Evolutionary conservation across 805 yeast species (phyloP).

Genomic region (Clavispora santaluciae): DNA sequence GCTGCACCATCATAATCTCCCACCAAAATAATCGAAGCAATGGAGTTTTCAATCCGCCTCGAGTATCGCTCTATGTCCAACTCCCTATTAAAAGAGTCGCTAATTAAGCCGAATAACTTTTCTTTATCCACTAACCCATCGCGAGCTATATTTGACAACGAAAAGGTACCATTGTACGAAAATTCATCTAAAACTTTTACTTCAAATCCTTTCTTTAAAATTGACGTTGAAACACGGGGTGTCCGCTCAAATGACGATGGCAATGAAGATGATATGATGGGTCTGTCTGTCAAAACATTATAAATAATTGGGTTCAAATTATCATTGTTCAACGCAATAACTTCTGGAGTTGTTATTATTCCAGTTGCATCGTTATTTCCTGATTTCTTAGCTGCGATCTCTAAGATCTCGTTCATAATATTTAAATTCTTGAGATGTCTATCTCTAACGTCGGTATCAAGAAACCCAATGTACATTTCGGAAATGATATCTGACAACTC

Average conservation of each 20-base stretch:
- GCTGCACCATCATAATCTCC: constrained; percentile 98
- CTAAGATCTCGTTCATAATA: constrained; percentile 58
- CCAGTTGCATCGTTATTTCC: constrained; percentile 58
- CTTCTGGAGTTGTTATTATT: constrained; percentile 75
- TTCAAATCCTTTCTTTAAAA: constrained; percentile 70
- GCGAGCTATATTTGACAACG: constrained; percentile 35
- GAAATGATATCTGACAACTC: constrained; percentile 64
- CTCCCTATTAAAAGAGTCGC: constrained; percentile 70
- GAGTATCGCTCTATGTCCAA: constrained; percentile 67
- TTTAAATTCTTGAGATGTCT: constrained; percentile 62
- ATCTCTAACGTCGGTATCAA: constrained; percentile 41
- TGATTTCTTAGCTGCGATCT: constrained; percentile 40
- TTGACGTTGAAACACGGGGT: constrained; percentile 69
- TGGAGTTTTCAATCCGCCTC: constrained; percentile 53
- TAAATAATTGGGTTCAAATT: constrained; percentile 81
- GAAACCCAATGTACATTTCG: constrained; percentile 59
- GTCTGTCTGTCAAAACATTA: constrained; percentile 86
- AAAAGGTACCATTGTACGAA: constrained; percentile 28
- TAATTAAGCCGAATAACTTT: constrained; percentile 58
- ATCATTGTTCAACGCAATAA: constrained; percentile 53
- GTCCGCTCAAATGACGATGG: constrained; percentile 57
- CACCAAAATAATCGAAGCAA: constrained; percentile 77
- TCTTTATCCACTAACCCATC: constrained; percentile 46
- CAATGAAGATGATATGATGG: constrained; percentile 83
- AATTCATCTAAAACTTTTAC: constrained; percentile 39